Base-by-base conservation (phyloP, 2,329 filamentous ascomycete genomes). In the Phyllosticta paracitricarpa region DNA sequence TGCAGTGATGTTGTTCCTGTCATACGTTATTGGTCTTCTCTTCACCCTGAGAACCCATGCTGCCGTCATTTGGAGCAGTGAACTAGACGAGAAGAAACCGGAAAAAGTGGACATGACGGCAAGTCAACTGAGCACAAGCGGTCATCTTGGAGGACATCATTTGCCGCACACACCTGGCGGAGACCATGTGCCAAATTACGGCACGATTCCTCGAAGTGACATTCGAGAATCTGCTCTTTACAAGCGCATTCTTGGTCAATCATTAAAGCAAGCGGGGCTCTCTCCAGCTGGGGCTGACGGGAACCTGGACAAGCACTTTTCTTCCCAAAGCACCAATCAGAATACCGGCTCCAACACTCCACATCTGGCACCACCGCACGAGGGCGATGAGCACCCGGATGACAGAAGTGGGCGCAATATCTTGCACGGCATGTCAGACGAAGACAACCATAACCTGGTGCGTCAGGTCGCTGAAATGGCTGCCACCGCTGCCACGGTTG, bases 11-110 rank as follows among this genome's bases (percentile, higher is more conserved):
- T 80, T 99, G 14, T 97, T 99, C 76, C 78, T 96, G 28, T 95
- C 92, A 0, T 99, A 99, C 71, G 80, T 94, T 40, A 94, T 97
- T 63, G 94, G 94, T 25, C 80, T 99, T 14, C 90, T 94, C 81
- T 99, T 99, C 75, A 99, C 94, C 0, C 82, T 99, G 22, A 84
- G 94, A 65, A 99, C 94, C 0, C 94, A 99, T 71, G 94, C 94
- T 3, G 92, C 95, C 4, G 89, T 97, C 54, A 99, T 99, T 66
- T 99, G 94, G 94, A 94, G 91, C 68, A 88, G 83, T 8, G 92
- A 97, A 65, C 68, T 75, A 1, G 79, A 81, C 61, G 78, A 81
- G 64, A 80, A 80, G 72, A 79, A 77, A 68, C 58, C 70, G 1
- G 69, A 66, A 22, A 73, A 71, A 63, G 65, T 70, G 51, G 75